Evolutionary conservation across 2,329 filamentous ascomycete species (phyloP).

Genomic region (Diaporthe citrichinensis): DNA sequence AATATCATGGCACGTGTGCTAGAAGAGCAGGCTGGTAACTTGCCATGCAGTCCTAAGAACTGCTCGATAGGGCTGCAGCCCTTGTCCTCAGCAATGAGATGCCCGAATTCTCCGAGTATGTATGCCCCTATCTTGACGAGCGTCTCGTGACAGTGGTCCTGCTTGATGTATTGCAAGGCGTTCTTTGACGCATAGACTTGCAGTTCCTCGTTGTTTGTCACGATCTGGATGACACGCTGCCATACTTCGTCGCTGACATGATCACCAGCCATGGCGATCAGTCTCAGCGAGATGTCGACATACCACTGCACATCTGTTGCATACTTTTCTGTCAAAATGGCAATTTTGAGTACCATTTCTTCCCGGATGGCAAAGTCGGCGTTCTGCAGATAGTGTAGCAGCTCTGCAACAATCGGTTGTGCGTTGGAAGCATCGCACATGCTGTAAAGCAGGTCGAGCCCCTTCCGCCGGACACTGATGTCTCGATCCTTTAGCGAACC

Average conservation of each 20-base stretch:
- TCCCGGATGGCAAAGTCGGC: slow-evolving; percentile 98
- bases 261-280: slow-evolving; percentile 97
- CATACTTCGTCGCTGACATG: slow-evolving; percentile 99
- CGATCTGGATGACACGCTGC: slow-evolving; percentile 98
- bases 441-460: slow-evolving; percentile 96
- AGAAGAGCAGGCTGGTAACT: slow-evolving; percentile 90
- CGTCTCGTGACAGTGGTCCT: slow-evolving; percentile 95
- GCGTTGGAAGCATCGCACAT: slow-evolving; percentile 99
- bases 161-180: slow-evolving; percentile 91
- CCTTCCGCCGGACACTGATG: slow-evolving; percentile 96
- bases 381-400: slow-evolving; percentile 93
- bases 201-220: slow-evolving; percentile 98
- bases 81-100: slow-evolving; percentile 92
- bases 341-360: slow-evolving; percentile 99
- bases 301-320: slow-evolving; percentile 99
- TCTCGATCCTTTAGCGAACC: slow-evolving; percentile 94
- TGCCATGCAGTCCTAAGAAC: slow-evolving; percentile 90
- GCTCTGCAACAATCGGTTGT: slow-evolving; percentile 91
- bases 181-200: slow-evolving; percentile 97
- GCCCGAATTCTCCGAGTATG: slow-evolving; percentile 95
- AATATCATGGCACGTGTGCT: slow-evolving; percentile 93
- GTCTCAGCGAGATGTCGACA: slow-evolving; percentile 93
- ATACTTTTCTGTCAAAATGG: slow-evolving; percentile 98
- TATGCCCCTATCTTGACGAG: slow-evolving; percentile 98
- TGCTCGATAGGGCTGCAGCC: slow-evolving; percentile 98